phyloP scores from a whole-genome alignment of 257 asterid genomes.

The Scutellaria galericulata region DNA sequence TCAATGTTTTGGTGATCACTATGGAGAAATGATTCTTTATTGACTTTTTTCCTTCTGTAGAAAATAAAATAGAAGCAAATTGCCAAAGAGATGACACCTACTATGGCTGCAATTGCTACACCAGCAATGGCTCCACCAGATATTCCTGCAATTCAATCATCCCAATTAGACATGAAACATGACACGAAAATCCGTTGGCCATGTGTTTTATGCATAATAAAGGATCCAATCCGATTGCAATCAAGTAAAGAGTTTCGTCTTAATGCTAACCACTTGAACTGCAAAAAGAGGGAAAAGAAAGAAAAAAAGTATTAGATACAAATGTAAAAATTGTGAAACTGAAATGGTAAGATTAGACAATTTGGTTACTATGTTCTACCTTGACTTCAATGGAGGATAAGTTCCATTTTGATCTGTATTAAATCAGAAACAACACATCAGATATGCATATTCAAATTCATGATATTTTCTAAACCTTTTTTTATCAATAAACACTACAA shows the following conservation, averaged over 20 bases:
- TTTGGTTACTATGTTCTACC: constrained; percentile 47
- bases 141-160: constrained; percentile 55
- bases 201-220: too few relatives aligned
- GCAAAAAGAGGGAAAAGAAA: constrained; percentile 42
- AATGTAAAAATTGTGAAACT: constrained; percentile 3
- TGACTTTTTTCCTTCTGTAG: constrained; percentile 44
- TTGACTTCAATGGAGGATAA: constrained; percentile 68
- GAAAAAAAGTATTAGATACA: constrained; percentile 38
- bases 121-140: constrained; percentile 82
- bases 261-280: constrained; percentile 73
- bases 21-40: constrained; percentile 37
- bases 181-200: too few relatives aligned
- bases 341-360: background rate
- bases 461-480: background rate
- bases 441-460: constrained; percentile 7
- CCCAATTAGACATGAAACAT: constrained; percentile 23
- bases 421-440: constrained; percentile 37
- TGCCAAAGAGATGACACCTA: constrained; percentile 49
- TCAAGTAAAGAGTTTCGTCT: background rate
- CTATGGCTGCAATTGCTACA: constrained; percentile 60
- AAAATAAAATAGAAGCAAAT: constrained; percentile 52
- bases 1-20: constrained; percentile 39
- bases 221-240: too few relatives aligned
- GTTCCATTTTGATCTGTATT: constrained; percentile 84
- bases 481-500: background rate